These are phyloP conservation scores for Oryza glumipatula DNA, from an alignment of 176 grass and related monocot species.

Conservation along the genomic window DNA sequence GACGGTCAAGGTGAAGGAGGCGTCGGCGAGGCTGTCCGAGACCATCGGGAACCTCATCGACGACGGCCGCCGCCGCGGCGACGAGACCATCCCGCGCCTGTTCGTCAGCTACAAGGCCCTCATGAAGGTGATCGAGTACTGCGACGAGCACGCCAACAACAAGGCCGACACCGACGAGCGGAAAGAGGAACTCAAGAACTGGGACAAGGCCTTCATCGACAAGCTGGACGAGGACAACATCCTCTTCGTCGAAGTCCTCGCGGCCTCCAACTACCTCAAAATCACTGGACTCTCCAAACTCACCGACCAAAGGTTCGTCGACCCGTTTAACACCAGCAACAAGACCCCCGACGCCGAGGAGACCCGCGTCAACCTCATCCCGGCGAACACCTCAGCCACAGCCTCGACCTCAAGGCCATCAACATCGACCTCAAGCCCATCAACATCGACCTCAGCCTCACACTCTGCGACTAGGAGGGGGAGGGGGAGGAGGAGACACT, in stretches of 20 bases:
- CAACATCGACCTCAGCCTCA: background rate
- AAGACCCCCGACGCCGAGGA: background rate
- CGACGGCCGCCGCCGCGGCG: no score
- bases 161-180: background rate
- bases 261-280: background rate
- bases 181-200: background rate
- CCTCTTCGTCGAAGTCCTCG: background rate
- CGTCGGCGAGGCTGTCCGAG: no score
- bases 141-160: background rate
- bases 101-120: slow-evolving; percentile 1
- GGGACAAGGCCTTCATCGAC: background rate
- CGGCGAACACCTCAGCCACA: no score
- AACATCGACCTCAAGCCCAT: background rate
- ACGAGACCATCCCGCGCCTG: background rate
- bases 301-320: background rate
- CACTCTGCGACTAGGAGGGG: background rate
- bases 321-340: background rate
- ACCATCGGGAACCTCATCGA: no score
- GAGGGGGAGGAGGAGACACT: background rate
- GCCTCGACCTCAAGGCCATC: background rate
- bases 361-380: background rate
- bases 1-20: no score
- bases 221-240: background rate
- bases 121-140: background rate
- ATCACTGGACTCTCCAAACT: slow-evolving; percentile 11